These are phyloP conservation scores for Pichia sp. DNA, from an alignment of 1,139 yeast species.

Conservation along the genomic window DNA sequence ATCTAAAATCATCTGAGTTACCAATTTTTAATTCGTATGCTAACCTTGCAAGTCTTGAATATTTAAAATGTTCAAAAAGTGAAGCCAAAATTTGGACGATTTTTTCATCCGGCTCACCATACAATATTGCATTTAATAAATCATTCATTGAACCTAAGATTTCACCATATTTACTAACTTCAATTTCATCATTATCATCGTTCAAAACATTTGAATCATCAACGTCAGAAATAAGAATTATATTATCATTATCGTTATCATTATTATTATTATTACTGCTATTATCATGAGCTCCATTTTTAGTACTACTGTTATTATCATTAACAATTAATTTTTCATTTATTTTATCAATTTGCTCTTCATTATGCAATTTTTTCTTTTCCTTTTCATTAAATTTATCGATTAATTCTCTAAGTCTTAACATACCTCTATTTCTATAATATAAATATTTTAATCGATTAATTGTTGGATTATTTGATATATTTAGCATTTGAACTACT, in stretches of 20 bases:
- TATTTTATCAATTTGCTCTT: too few relatives aligned
- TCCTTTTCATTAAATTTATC: slow-evolving; percentile 18
- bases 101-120: slow-evolving; percentile 58
- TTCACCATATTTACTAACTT: slow-evolving; percentile 26
- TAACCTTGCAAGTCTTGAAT: slow-evolving; percentile 49
- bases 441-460: slow-evolving; percentile 70
- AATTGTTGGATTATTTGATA: slow-evolving; percentile 56
- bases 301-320: too few relatives aligned
- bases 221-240: too few relatives aligned
- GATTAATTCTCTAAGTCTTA: slow-evolving; percentile 49
- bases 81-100: slow-evolving; percentile 44
- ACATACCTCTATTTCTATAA: slow-evolving; percentile 74
- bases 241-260: slow-evolving; percentile 23
- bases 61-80: slow-evolving; percentile 43
- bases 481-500: slow-evolving; percentile 40
- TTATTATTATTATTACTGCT: background rate
- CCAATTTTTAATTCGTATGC: slow-evolving; percentile 56
- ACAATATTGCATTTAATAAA: slow-evolving; percentile 47
- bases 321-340: too few relatives aligned
- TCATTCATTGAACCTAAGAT: slow-evolving; percentile 45
- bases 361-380: background rate
- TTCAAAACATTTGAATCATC: too few relatives aligned
- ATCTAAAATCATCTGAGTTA: slow-evolving; percentile 1
- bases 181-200: slow-evolving; percentile 9
- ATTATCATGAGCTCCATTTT: background rate